Percentiles rank a stretch among this genome's conserved stretches.
Evolutionary conservation across 2,329 filamentous ascomycete genomes (phyloP).

Genomic region (Cercospora citrullina): DNA sequence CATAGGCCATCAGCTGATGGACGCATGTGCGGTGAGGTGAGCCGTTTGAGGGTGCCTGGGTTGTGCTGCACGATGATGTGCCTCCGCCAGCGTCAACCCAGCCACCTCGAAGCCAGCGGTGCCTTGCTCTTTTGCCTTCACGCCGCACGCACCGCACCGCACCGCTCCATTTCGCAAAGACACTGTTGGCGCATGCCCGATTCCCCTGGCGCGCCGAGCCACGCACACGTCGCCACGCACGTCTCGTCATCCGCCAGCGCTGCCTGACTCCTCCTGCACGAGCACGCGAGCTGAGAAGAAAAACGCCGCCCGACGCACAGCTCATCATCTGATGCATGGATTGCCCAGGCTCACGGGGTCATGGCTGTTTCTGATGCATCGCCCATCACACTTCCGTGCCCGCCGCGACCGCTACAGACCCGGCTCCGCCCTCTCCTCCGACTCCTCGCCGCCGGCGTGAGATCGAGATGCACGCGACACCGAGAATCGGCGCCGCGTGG

Average conservation of each 20-base stretch:
- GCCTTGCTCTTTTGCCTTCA: not conserved
- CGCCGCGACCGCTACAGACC: not conserved
- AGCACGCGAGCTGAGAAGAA: slow-evolving; percentile 6
- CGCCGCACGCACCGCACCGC: not conserved
- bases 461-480: not conserved
- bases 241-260: not conserved
- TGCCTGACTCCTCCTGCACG: not conserved
- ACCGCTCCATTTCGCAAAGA: not conserved
- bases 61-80: not conserved
- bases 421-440: not conserved
- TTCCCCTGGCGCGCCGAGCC: not conserved
- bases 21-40: not conserved
- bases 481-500: not conserved
- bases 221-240: not conserved
- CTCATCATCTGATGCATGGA: not conserved
- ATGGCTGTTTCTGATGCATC: not conserved
- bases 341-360: not conserved
- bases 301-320: not conserved
- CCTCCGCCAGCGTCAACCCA: not conserved
- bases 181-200: not conserved
- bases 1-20: not conserved
- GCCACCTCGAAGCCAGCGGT: not conserved
- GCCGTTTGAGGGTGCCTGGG: not conserved
- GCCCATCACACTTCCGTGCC: not conserved
- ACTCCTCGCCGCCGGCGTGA: not conserved